Percentiles rank a stretch among this genome's conserved stretches.
These are phyloP conservation scores for Danielia oregonensis DNA, from an alignment of 805 yeast species.

Conservation along the genomic window DNA sequence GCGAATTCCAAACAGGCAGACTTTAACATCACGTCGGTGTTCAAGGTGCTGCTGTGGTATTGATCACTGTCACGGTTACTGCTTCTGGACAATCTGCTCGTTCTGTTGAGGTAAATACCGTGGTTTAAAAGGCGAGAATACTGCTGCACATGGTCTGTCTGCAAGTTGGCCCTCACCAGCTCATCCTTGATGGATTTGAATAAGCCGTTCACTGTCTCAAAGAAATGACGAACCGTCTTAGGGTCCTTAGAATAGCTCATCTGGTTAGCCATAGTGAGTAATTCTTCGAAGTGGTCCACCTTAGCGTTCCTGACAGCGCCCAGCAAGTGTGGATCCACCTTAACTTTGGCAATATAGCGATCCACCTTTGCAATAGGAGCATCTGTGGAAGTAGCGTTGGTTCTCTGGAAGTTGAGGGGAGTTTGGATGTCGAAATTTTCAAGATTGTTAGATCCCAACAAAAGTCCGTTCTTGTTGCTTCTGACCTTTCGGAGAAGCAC, in stretches of 20 bases:
- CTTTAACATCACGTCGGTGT: constrained; percentile 27
- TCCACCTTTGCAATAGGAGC: constrained; percentile 14
- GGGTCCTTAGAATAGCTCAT: constrained; percentile 4
- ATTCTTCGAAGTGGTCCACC: constrained; percentile 28
- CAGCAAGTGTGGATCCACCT: constrained; percentile 21
- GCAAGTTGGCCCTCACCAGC: constrained; percentile 7
- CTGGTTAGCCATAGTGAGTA: constrained; percentile 22
- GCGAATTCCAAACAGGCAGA: constrained; percentile 29
- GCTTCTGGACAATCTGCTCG: constrained; percentile 26
- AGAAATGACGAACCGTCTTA: constrained; percentile 1
- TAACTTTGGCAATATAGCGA: constrained; percentile 16
- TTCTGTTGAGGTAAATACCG: constrained; percentile 27
- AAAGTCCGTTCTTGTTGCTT: constrained; percentile 16
- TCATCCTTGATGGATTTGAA: constrained; percentile 12
- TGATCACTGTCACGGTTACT: constrained; percentile 39
- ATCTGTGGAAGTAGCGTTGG: constrained; percentile 6
- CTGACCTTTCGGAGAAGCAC: constrained; percentile 36
- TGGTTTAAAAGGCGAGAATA: constrained; percentile 14
- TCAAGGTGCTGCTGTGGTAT: constrained; percentile 19
- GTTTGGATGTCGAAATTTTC: constrained; percentile 2
- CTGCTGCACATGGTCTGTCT: constrained; percentile 8
- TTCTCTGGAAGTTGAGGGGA: neutral
- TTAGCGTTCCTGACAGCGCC: constrained; percentile 14
- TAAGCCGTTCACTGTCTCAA: constrained; percentile 7
- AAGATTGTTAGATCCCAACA: constrained; percentile 8